Percentiles rank a stretch among this genome's conserved stretches.
phyloP scores from a whole-genome alignment of 805 yeast genomes.

The Pichia nanzhaoensis region DNA sequence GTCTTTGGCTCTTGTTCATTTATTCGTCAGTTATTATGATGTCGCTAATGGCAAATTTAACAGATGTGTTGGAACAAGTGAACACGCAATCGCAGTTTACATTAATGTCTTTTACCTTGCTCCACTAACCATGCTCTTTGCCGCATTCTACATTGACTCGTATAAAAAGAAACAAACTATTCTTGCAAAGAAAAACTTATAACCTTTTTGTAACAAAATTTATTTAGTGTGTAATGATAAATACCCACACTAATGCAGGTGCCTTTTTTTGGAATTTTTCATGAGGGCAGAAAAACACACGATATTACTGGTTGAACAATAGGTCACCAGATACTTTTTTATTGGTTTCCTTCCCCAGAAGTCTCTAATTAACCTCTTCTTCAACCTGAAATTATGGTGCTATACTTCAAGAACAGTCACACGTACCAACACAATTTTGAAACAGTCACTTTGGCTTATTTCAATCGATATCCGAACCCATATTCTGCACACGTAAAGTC shows the following conservation, averaged over 20 bases:
- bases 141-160: slow-evolving; percentile 56
- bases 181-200: slow-evolving; percentile 7
- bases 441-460: slow-evolving; percentile 70
- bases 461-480: slow-evolving; percentile 73
- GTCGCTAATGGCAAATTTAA: slow-evolving; percentile 34
- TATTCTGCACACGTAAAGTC: slow-evolving; percentile 80
- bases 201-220: too few relatives aligned
- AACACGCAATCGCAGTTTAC: slow-evolving; percentile 55
- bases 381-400: slow-evolving; percentile 46
- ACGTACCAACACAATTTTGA: slow-evolving; percentile 58
- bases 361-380: too few relatives aligned
- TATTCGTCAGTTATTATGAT: slow-evolving; percentile 55
- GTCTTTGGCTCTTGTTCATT: slow-evolving; percentile 54
- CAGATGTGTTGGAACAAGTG: slow-evolving; percentile 49
- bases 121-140: slow-evolving; percentile 61
- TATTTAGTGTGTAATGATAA: too few relatives aligned
- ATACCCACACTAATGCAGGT: too few relatives aligned
- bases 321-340: not conserved
- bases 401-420: slow-evolving; percentile 50
- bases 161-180: slow-evolving; percentile 31
- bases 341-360: not conserved
- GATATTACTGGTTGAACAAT: not conserved
- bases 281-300: not conserved
- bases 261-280: too few relatives aligned
- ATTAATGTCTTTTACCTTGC: slow-evolving; percentile 59